A percentile compares a stretch with the other conserved stretches of the same genome.
Evolutionary conservation across 192 early-diverging fungal genomes (phyloP).

Genomic region (Chytriomyces sp.): DNA sequence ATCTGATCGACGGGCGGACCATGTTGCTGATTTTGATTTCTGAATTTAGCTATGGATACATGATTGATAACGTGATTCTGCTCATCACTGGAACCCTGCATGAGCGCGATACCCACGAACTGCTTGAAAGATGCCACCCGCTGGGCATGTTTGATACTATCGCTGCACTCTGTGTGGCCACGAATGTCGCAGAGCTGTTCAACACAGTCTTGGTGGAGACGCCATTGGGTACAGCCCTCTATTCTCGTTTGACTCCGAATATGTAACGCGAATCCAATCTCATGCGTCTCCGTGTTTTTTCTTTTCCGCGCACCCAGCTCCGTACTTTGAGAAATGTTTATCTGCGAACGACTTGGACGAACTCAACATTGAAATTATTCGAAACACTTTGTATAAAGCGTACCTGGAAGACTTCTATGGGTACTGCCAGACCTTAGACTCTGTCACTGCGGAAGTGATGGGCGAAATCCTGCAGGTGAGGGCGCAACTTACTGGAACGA

Average conservation of each 20-base stretch:
- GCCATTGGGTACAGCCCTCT: constrained; percentile 70
- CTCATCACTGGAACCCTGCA: constrained; percentile 98
- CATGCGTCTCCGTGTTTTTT: not conserved
- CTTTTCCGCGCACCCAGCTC: constrained; percentile 58
- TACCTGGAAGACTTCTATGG: constrained; percentile 98
- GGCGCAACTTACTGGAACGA: not conserved
- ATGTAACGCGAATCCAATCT: constrained; percentile 11
- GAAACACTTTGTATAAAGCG: constrained; percentile 98
- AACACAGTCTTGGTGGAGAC: constrained; percentile 96
- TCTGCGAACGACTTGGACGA: constrained; percentile 98
- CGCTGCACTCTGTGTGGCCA: constrained; percentile 96
- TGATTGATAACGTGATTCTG: constrained; percentile 99
- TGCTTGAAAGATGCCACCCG: constrained; percentile 97
- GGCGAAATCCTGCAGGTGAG: constrained; percentile 82
- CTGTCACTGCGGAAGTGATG: constrained; percentile 91
- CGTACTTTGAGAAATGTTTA: constrained; percentile 96
- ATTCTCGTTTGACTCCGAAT: not conserved
- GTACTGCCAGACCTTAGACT: constrained; percentile 83
- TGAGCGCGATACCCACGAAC: constrained; percentile 95
- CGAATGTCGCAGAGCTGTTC: constrained; percentile 93
- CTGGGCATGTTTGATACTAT: constrained; percentile 98
- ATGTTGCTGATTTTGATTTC: not conserved
- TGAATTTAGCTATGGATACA: constrained; percentile 80
- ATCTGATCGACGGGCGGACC: not conserved
- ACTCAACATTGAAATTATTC: constrained; percentile 99